Base-by-base conservation (phyloP, 2,329 filamentous ascomycete genomes). In the Pseudomassariella vexata region DNA sequence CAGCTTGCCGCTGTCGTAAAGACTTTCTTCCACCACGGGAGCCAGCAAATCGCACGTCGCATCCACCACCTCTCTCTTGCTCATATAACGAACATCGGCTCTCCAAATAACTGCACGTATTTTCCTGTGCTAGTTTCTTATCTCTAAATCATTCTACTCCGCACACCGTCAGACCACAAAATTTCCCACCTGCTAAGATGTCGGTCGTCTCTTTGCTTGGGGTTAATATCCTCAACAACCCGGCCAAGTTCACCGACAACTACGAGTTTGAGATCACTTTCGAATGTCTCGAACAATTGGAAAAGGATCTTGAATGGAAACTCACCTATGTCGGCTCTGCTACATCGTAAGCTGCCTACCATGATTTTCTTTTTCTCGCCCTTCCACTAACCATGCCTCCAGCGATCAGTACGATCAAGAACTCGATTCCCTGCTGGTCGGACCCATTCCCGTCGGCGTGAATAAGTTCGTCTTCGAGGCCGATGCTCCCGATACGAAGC, bases 231-330 rank as follows among this genome's bases (percentile, higher is more conserved):
- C 73, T 88, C 59, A 96, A 98, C 76, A 98, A 98, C 68, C 92
- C 92, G 53, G 89, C 92, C 53, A 79, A 84, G 49, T 96, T 98
- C 66, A 83, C 79, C 50, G 85, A 90, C 58, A 80, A 87, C 34
- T 98, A 98, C 61, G 81, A 92, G 61, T 95, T 98, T 49, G 90
- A 98, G 65, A 96, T 98, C 59, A 98, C 92, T 12, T 98, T 98
- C 43, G 92, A 98, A 64, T 96, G 92, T 54, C 78, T 96, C 16
- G 92, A 98, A 68, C 78, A 83, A 47, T 76, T 98, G 23, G 85
- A 94, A 58, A 95, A 95, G 65, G 89, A 98, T 65, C 80, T 98
- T 40, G 92, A 98, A 66, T 98, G 92, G 92, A 98, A 98, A 66
- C 73, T 98, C 52, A 98, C 88, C 59, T 98, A 98, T 52, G 92